These are phyloP conservation scores for Russula olivacea DNA, from an alignment of 768 basidiomycete species.

Conservation along the genomic window DNA sequence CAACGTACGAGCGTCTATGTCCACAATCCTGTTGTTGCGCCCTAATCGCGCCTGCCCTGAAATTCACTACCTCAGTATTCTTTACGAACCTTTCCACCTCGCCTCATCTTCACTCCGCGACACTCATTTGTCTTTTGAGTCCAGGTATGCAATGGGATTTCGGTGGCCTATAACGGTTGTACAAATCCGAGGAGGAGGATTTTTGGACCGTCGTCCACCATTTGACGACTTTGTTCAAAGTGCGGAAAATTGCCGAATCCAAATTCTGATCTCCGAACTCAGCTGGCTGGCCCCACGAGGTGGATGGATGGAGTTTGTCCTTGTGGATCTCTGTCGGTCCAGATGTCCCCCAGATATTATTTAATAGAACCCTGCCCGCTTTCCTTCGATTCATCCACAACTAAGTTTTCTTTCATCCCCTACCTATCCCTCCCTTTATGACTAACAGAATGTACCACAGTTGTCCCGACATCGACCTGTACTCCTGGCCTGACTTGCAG, in stretches of 20 bases:
- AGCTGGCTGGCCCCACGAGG: slow-evolving; percentile 14
- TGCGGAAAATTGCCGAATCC: slow-evolving; percentile 10
- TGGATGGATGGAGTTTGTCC: slow-evolving; percentile 4
- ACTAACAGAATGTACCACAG: background rate
- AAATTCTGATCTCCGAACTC: slow-evolving; percentile 18
- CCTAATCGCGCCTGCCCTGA: background rate
- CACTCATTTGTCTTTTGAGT: background rate
- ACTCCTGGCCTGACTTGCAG: slow-evolving; percentile 1
- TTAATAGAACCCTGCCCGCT: slow-evolving; percentile 4
- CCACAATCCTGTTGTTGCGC: slow-evolving; percentile 5
- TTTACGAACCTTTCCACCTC: background rate
- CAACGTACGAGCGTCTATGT: background rate
- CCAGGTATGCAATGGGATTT: background rate
- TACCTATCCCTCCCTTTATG: background rate
- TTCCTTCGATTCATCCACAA: slow-evolving; percentile 14
- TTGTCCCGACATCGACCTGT: background rate
- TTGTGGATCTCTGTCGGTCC: slow-evolving; percentile 17
- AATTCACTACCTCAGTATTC: background rate
- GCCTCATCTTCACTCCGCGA: background rate
- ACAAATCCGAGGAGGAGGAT: background rate
- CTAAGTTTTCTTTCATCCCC: background rate
- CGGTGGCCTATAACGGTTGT: background rate
- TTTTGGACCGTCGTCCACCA: background rate
- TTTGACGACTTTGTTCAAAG: slow-evolving; percentile 20
- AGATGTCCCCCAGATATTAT: slow-evolving; percentile 7